Evolutionary conservation across 2,329 filamentous ascomycete species (phyloP), one percentile per base, ranked within the genome.

Genomic region (Aspergillus latus): DNA sequence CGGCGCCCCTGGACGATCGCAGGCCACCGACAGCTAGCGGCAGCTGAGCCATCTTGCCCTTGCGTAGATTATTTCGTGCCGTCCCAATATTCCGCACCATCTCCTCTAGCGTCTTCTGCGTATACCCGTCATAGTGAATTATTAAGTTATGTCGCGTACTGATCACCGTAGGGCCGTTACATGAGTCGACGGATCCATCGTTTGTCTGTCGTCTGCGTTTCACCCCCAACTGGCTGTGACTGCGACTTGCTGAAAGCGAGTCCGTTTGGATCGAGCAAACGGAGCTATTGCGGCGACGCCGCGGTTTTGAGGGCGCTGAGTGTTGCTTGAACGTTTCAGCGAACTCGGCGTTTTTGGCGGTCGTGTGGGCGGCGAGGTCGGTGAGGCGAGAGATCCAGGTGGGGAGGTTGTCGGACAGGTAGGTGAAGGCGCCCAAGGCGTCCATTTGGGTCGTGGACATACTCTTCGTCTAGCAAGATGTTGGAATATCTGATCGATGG

Each of bases 111-210:
- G 88, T 85, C 49, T 85, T 85, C 69, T 97, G 92, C 3, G 95
- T 87, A 59, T 90, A 87, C 63, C 88, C 90, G 69, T 97, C 92
- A 70, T 97, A 97, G 73, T 91, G 92, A n/a, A 97, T 89, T 40
- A 94, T 87, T 46, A 93, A 87, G 80, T 90, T 88, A 56, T 82
- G 87, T 62, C 88, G 84, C 3, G 85, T 86, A 53, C 89, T 85
- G 69, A 88, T 88, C 59, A 85, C 84, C n/a, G 65, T 60, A 29
- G 66, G 63, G 15, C 62, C 73, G 9, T 67, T 63, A 32, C 72
- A 55, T 1, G 72, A 76, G 5, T 66, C 60, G 11, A 61, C 64
- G 21, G 72, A 46, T 9, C 32, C 37, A 29, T 54, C 66, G 42
- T 73, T 70, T 10, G 68, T 63, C 34, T 68, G 69, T 15, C 70